Evolutionary conservation across 306 rosid genomes (phyloP), one percentile per base, ranked within the genome.

Genomic region (Neltuma alba): DNA sequence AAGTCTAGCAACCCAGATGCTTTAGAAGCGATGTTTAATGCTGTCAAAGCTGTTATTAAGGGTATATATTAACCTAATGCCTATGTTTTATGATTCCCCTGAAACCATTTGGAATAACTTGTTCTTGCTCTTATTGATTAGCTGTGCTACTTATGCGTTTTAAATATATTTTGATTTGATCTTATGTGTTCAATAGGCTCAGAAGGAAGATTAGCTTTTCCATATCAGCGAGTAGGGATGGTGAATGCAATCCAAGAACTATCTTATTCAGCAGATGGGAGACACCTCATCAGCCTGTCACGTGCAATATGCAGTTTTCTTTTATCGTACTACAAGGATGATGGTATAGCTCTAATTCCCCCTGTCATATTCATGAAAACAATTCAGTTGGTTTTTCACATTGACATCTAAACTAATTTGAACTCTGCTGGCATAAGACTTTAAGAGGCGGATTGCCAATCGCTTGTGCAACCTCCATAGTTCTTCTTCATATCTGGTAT

Each of bases 201-300:
- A 28, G 99, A 92, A 88, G 99, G 99, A 83, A 95, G 99, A 83
- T 90, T 95, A 79, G 87, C 97, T 25, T 91, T 91, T 83, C 96
- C 99, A 72, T 93, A 91, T 89, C 99, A 95, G 89, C 87, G 99
- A 84, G 84, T 88, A 79, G 98, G 99, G 54, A 86, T 95, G 97
- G 89, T 95, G 79, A 90, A 87, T 81, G 91, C 86, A 14, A 84
- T 95, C 77, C 93, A 90, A 83, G 94, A 95, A 77, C 79, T 95
- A 86, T 89, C 92, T 38, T 81, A 87, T 83, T 89, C 96, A 72
- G 92, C 97, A 18, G 98, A 91, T 76, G 99, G 96, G 48, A 92
- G 93, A 82, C 88, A 88, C 68, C 81, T 91, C 58, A 75, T 67
- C 78, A 82, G 58, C 81, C 85, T 91, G 63, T 86, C 98, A 33